Percentiles rank a stretch among this genome's conserved stretches.
phyloP scores from a whole-genome alignment of 805 yeast species.

The Yarrowia hollandica region DNA sequence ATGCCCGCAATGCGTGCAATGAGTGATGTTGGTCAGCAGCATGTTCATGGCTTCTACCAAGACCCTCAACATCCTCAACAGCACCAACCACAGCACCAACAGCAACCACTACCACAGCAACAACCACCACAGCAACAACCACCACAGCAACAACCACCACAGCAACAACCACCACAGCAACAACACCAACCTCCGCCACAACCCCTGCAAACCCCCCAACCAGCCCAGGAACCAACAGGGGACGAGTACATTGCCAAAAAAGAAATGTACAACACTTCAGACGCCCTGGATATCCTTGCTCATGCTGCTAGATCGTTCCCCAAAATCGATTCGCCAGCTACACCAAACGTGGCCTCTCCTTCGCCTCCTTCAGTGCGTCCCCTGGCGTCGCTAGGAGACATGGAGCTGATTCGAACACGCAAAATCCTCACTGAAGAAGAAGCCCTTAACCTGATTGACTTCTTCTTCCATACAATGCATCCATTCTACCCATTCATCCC shows the following conservation, averaged over 20 bases:
- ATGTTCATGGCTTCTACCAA: neutral
- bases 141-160: neutral
- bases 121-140: neutral
- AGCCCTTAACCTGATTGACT: constrained; percentile 38
- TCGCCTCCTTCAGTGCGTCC: constrained; percentile 10
- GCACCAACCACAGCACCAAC: neutral
- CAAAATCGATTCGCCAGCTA: constrained; percentile 37
- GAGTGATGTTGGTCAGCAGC: neutral
- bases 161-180: neutral
- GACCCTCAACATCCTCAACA: neutral
- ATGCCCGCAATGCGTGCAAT: neutral
- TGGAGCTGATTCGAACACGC: constrained; percentile 57
- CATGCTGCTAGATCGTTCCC: constrained; percentile 43
- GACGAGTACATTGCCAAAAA: constrained; percentile 32
- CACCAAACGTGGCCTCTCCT: constrained; percentile 1
- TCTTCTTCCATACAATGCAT: constrained; percentile 74
- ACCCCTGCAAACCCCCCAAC: neutral
- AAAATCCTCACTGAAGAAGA: constrained; percentile 58
- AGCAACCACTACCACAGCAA: neutral
- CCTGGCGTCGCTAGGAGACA: constrained; percentile 47
- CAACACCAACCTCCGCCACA: neutral
- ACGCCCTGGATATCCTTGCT: constrained; percentile 44
- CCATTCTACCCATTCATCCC: constrained; percentile 92
- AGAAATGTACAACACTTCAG: constrained; percentile 43
- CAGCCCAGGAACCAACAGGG: constrained; percentile 31